These are phyloP conservation scores for Akebia trifoliata DNA, from an alignment of 164 flowering plant genomes.

Conservation along the genomic window DNA sequence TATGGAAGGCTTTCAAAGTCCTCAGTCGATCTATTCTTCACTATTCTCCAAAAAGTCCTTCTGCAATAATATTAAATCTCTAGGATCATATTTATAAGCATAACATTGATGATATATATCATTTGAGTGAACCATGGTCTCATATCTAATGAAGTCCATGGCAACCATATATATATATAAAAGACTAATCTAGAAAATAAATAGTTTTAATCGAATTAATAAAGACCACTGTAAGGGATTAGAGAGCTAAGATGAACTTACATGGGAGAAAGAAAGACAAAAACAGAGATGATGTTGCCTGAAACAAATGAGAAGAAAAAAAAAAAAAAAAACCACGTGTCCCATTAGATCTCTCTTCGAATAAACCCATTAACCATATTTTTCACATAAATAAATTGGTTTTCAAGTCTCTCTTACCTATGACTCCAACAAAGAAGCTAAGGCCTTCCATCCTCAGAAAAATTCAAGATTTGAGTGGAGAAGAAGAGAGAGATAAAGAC, in stretches of 20 bases:
- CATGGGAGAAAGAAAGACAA: conserved; percentile 57
- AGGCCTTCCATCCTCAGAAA: conserved; percentile 12
- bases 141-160: no score
- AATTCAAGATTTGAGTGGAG: background rate
- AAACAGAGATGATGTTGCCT: conserved; percentile 54
- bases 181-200: no score
- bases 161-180: no score
- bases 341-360: background rate
- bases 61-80: no score
- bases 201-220: no score
- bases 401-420: no score
- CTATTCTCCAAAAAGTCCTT: conserved; percentile 42
- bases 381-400: background rate
- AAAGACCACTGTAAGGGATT: no score
- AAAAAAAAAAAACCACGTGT: no score
- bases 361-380: background rate
- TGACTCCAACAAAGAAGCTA: conserved; percentile 29
- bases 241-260: conserved; percentile 13
- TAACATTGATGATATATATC: no score
- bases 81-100: no score
- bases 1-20: conserved; percentile 61
- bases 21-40: conserved; percentile 38
- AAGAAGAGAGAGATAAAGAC: no score
- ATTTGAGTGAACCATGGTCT: no score
- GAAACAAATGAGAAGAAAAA: conserved; percentile 15